Evolutionary conservation across 495 filamentous ascomycete species (phyloP), one percentile per base, ranked within the genome.

Genomic region (Daldinia grandis): DNA sequence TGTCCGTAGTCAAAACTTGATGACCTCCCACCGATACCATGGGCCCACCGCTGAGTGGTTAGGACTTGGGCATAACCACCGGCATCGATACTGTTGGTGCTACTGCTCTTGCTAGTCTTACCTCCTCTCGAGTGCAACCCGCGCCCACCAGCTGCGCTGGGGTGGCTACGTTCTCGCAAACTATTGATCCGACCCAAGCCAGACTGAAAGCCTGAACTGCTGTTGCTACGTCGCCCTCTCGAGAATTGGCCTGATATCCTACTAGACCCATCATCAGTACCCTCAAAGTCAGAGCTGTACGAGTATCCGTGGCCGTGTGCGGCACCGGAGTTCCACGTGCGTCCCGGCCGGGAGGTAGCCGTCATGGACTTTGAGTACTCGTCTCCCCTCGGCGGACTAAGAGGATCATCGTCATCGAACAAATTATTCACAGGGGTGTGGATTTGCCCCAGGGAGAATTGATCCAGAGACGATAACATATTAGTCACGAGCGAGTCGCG

Each of bases 401-500:
- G 74, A 31, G 78, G 69, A 62, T 78, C 75, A 63, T 82, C 80
- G 44, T 82, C 80, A 19, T 78, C 82, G 51, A 82, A 80, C 28
- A 74, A 65, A 8, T 68, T 61, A 5, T 64, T 62, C 9, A 57
- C 50, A 27, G 70, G 73, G 5, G 77, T 77, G 67, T 79, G 80
- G 19, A 81, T 77, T 70, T 85, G 85, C 5, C 86, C 84, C 63
- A 87, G 81, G 10, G 85, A 87, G 75, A 93, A 87, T 81, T 92
- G 90, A 78, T 96, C 93, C 64, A 98, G 87, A 17, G 94, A 97
- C 31, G 94, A 85, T 12, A 98, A 87, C 88, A 98, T 93, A 74
- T 97, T 94, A 78, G 94, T 92, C 47, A 98, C 91, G 51, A 98
- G 88, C 24, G 94, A 97, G 71, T 93, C 92, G 55, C 94, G 88